These are phyloP conservation scores for Aegilops tauschii DNA, from an alignment of 176 grass and related monocot species.

Conservation along the genomic window DNA sequence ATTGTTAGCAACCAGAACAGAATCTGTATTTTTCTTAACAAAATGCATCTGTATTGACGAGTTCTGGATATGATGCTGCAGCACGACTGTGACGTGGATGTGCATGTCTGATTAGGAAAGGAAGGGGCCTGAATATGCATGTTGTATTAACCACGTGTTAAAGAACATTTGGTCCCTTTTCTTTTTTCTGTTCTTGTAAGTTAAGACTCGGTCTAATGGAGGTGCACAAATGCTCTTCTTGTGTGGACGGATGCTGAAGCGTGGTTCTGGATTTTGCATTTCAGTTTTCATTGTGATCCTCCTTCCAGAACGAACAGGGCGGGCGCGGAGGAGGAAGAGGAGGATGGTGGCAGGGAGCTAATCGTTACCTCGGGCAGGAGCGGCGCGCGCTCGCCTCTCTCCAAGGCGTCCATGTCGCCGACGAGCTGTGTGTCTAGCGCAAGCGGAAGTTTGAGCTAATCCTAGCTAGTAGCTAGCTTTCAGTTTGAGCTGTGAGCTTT, in stretches of 20 bases:
- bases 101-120: background rate
- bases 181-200: too few species aligned
- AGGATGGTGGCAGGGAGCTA: background rate
- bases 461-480: too few species aligned
- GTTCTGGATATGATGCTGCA: background rate
- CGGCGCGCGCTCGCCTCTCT: constrained; percentile 28
- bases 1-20: background rate
- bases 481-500: too few species aligned
- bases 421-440: background rate
- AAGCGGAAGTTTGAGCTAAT: background rate
- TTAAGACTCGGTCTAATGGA: background rate
- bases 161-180: too few species aligned
- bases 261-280: background rate
- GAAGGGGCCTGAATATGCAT: background rate
- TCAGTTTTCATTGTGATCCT: background rate
- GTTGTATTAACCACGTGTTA: too few species aligned
- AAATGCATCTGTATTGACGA: too few species aligned
- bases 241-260: background rate
- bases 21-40: background rate
- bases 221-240: background rate
- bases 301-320: too few species aligned
- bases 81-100: background rate
- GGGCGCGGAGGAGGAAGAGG: too few species aligned
- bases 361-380: constrained; percentile 35
- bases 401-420: constrained; percentile 41